Conservation (phyloP, 371 early-diverging fungal species). For the Rhizopus stolonifer region DNA sequence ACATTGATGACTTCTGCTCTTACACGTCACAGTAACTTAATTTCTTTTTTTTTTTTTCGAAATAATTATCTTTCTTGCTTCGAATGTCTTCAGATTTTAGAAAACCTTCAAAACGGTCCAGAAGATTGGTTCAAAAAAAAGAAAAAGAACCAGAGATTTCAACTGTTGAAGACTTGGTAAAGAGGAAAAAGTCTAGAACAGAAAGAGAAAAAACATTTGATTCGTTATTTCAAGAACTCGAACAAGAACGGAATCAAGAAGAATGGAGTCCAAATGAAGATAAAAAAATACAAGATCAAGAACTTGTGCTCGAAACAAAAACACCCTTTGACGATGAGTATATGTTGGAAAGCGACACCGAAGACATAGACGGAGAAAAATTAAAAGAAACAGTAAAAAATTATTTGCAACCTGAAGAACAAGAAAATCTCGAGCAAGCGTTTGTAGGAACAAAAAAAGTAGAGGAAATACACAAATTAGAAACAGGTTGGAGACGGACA, state of each 20-base stretch:
- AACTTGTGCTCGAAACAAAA: neutral
- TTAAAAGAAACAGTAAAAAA: neutral
- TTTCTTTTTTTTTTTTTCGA: no score
- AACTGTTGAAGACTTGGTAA: neutral
- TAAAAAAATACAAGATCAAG: neutral
- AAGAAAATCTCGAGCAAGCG: neutral
- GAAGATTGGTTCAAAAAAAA: neutral
- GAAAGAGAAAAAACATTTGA: constrained; percentile 1
- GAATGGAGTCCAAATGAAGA: neutral
- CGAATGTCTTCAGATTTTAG: neutral
- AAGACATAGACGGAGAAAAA: neutral
- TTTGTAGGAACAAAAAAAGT: neutral
- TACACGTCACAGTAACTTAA: no score
- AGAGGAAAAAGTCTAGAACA: neutral
- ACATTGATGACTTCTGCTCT: no score
- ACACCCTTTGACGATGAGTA: neutral
- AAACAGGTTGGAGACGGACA: constrained; percentile 8
- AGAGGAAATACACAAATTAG: neutral
- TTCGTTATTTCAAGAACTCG: neutral
- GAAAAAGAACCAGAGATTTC: neutral
- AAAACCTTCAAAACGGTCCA: neutral
- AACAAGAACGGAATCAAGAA: constrained; percentile 2
- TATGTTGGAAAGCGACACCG: neutral
- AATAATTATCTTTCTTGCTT: no score
- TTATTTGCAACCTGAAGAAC: neutral